Percentiles rank a stretch among this genome's conserved stretches.
phyloP scores from a whole-genome alignment of 75 land plant genomes.

The Cunninghamia lanceolata region DNA sequence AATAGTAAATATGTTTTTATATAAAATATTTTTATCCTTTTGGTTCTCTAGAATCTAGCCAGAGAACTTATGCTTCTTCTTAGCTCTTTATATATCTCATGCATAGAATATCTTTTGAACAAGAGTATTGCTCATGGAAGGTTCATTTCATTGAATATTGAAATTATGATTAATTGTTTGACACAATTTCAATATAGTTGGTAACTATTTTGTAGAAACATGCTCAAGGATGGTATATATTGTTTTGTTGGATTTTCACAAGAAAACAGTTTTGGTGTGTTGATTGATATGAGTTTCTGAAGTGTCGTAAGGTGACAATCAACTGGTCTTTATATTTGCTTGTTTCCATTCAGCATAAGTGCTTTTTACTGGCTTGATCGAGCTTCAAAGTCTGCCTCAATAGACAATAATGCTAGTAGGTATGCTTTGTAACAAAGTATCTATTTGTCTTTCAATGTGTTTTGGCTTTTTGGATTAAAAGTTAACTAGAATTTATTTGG shows the following conservation, averaged over 20 bases:
- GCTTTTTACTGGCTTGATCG: conserved; percentile 12
- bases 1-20: not conserved
- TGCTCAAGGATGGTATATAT: not conserved
- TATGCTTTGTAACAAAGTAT: conserved; percentile 1
- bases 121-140: not conserved
- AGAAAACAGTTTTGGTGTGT: not conserved
- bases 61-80: not conserved
- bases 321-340: not conserved
- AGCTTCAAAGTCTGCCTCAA: conserved; percentile 2
- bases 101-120: not conserved
- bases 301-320: not conserved
- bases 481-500: not conserved
- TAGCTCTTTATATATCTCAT: not conserved
- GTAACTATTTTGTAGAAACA: not conserved
- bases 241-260: not conserved
- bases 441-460: not conserved
- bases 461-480: not conserved
- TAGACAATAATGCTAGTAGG: conserved; percentile 8
- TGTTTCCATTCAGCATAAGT: conserved; percentile 8
- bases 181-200: not conserved
- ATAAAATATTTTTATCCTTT: not conserved
- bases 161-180: not conserved
- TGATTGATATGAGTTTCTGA: not conserved
- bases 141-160: not conserved
- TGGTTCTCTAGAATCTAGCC: not conserved